phyloP scores from a whole-genome alignment of 768 basidiomycete genomes.

The Wakefieldia striispora region DNA sequence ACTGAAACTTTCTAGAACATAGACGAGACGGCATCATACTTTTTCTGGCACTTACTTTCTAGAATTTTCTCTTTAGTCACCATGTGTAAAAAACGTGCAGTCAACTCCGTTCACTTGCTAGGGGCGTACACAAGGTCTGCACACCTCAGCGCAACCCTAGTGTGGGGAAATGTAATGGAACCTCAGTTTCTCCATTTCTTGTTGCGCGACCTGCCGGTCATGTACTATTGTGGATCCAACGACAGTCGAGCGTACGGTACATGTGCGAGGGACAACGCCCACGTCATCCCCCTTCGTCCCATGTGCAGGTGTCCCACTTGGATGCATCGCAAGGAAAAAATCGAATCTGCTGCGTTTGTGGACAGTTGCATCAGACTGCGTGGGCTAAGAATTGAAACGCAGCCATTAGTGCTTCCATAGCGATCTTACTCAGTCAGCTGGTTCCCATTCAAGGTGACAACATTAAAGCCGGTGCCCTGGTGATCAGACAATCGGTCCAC shows the following conservation, averaged over 20 bases:
- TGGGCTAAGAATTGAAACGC: not conserved
- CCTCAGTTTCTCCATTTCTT: not conserved
- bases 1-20: slow-evolving; percentile 22
- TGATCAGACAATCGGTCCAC: not conserved
- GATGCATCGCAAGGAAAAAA: not conserved
- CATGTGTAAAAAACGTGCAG: slow-evolving; percentile 17
- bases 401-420: not conserved
- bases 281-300: too few relatives aligned
- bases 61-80: slow-evolving; percentile 10
- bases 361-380: slow-evolving; percentile 1
- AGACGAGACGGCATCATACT: slow-evolving; percentile 17
- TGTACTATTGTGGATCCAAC: too few relatives aligned
- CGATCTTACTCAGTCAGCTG: not conserved
- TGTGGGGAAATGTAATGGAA: slow-evolving; percentile 24
- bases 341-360: not conserved
- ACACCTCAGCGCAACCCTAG: slow-evolving; percentile 1
- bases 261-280: too few relatives aligned
- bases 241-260: too few relatives aligned
- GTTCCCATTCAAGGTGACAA: not conserved
- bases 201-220: too few relatives aligned
- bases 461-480: not conserved
- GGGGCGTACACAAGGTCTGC: slow-evolving; percentile 8
- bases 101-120: slow-evolving; percentile 10
- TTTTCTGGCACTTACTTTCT: slow-evolving; percentile 11
- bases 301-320: not conserved